A percentile compares a stretch with the other conserved stretches of the same genome.
Evolutionary conservation across 352 stramenopile genomes (phyloP).

Genomic region (Globisporangium barbulae): DNA sequence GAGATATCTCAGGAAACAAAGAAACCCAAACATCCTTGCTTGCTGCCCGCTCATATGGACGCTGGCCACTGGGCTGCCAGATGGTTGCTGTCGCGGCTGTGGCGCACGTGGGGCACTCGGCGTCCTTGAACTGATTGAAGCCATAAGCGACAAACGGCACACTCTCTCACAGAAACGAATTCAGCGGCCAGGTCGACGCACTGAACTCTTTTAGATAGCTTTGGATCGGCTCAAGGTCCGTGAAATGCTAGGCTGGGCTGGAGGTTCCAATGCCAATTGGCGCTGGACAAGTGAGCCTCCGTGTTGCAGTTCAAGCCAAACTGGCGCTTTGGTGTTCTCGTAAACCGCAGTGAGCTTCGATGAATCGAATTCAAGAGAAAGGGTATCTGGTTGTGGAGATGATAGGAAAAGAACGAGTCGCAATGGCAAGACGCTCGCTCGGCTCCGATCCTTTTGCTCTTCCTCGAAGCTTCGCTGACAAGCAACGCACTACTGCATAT

Average conservation of each 20-base stretch:
- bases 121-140: not conserved
- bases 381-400: not conserved
- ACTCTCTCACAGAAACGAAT: not conserved
- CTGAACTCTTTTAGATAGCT: slow-evolving; percentile 1
- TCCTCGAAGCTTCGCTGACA: slow-evolving; percentile 4
- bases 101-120: slow-evolving; percentile 2
- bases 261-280: too few species aligned
- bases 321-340: not conserved
- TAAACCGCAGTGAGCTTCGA: not conserved
- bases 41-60: not conserved
- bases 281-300: too few species aligned
- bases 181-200: too few species aligned
- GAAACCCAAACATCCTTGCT: not conserved
- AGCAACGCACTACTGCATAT: not conserved
- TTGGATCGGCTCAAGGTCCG: not conserved
- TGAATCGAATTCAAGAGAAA: too few species aligned
- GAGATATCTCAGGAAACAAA: slow-evolving; percentile 11
- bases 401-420: slow-evolving; percentile 9
- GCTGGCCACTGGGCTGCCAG: not conserved
- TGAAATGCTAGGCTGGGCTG: too few species aligned
- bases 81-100: not conserved
- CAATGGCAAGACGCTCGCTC: slow-evolving; percentile 3
- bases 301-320: too few species aligned
- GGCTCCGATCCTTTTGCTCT: not conserved
- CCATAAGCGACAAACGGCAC: slow-evolving; percentile 3